Base-by-base conservation (phyloP, 495 filamentous ascomycete genomes). In the Rhypophila decipiens region DNA sequence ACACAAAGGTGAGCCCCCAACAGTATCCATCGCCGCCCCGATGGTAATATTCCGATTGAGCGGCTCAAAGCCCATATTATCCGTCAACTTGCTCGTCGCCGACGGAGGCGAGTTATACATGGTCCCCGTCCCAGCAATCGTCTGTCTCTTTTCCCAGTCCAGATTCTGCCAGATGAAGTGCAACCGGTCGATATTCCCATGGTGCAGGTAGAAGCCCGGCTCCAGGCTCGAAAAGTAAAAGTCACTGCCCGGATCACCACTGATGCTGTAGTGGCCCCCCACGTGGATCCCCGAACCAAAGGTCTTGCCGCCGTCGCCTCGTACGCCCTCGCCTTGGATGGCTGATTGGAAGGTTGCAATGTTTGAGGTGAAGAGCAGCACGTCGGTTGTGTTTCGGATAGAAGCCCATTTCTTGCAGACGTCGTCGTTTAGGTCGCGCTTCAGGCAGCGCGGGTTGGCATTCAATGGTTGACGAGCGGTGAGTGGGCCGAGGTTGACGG, bases 101-200 rank as follows among this genome's bases (percentile, higher is more conserved):
- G 35, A 38, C 3, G 67, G 65, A 3, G 51, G 51, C n/a, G 39
- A 36, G 56, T 85, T 63, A 51, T 59, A 65, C 63, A 70, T 68
- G 31, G 66, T 72, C 44, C 61, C 59, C 1, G 67, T 72, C 18
- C 67, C 69, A 2, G 60, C 57, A 52, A 73, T 67, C n/a, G 61
- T 61, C 68, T 71, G 54, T 47, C 66, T 51, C 13, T 63, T 60
- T 36, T 55, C 60, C 53, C 52, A 66, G 49, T 68, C 65, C 11
- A 69, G 57, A 39, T 67, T 66, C 55, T 88, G 83, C 85, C 85
- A 88, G 43, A 85, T 84, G 67, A 79, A 85, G 69, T 77, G 86
- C 37, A 81, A 53, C 22, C 82, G 78, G 61, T 88, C 86, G 45
- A 90, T 75, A 70, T 79, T 77, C 4, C 72, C 77, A 58, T 88